These are phyloP conservation scores for Ophiocordyceps camponoti-saundersi DNA, from an alignment of 2,329 filamentous ascomycete species.

Conservation along the genomic window DNA sequence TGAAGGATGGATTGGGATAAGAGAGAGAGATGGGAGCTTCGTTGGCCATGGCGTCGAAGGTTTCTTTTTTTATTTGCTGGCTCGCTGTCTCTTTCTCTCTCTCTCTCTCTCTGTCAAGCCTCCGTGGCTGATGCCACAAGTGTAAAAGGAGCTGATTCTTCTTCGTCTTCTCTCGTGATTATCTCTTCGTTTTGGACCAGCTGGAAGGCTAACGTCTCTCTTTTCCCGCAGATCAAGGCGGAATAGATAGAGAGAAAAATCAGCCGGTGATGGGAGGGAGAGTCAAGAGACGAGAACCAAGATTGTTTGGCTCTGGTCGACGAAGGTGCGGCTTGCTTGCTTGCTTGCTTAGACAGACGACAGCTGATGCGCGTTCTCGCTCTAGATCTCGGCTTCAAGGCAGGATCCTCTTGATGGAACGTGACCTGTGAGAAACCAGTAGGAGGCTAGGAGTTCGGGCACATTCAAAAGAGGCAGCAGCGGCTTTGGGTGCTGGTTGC, in stretches of 20 bases:
- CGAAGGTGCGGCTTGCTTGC: too few species aligned
- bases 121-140: not conserved
- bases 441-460: not conserved
- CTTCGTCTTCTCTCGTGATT: not conserved
- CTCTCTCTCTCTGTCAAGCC: too few species aligned
- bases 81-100: not conserved
- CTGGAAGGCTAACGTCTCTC: too few species aligned
- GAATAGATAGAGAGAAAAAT: too few species aligned
- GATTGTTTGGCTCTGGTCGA: too few species aligned
- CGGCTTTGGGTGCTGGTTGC: not conserved
- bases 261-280: too few species aligned
- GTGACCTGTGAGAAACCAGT: too few species aligned
- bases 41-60: not conserved
- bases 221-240: too few species aligned
- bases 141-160: not conserved
- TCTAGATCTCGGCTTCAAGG: not conserved
- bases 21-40: slow-evolving; percentile 4
- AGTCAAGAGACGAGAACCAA: too few species aligned
- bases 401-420: not conserved
- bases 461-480: not conserved
- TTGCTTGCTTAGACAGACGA: too few species aligned
- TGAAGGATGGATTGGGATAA: slow-evolving; percentile 9
- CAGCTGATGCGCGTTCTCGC: not conserved
- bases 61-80: not conserved
- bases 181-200: not conserved